These are phyloP conservation scores for Strobilomyces echinocephalus DNA, from an alignment of 768 basidiomycete species.

Conservation along the genomic window DNA sequence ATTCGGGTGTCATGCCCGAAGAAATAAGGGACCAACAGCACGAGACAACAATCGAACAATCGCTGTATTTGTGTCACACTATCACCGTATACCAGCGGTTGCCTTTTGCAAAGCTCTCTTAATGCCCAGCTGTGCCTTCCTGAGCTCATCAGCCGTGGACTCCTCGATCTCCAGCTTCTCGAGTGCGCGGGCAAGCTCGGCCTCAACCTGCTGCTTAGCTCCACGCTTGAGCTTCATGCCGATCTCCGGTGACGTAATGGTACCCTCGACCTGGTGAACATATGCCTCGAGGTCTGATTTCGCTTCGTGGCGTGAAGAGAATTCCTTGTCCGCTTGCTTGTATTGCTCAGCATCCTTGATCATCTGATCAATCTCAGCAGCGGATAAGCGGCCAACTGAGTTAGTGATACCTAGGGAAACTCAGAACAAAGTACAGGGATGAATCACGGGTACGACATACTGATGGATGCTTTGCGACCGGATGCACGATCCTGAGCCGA, in stretches of 20 bases:
- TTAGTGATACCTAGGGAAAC: slow-evolving; percentile 81
- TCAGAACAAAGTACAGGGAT: slow-evolving; percentile 1
- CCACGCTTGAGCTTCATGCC: slow-evolving; percentile 99
- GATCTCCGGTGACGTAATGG: slow-evolving; percentile 94
- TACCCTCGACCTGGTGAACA: slow-evolving; percentile 93
- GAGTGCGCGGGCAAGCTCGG: slow-evolving; percentile 94
- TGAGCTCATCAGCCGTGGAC: slow-evolving; percentile 87
- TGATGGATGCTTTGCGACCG: slow-evolving; percentile 98
- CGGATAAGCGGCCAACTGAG: slow-evolving; percentile 97
- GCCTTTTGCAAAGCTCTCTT: slow-evolving; percentile 99
- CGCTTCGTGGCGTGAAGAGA: slow-evolving; percentile 95
- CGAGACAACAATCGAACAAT: slow-evolving; percentile 11
- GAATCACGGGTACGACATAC: slow-evolving; percentile 40
- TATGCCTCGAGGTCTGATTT: slow-evolving; percentile 98
- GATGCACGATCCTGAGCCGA: slow-evolving; percentile 98
- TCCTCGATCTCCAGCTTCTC: slow-evolving; percentile 99
- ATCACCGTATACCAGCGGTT: slow-evolving; percentile 80
- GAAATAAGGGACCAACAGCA: slow-evolving; percentile 14
- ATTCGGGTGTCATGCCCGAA: slow-evolving; percentile 14
- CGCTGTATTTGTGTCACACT: slow-evolving; percentile 15
- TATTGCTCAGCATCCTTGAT: slow-evolving; percentile 98
- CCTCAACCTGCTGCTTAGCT: slow-evolving; percentile 90
- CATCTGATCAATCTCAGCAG: slow-evolving; percentile 99
- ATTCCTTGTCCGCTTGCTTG: slow-evolving; percentile 96
- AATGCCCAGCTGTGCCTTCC: slow-evolving; percentile 91